These are phyloP conservation scores for Salvia splendens DNA, from an alignment of 257 asterid species.

Conservation along the genomic window DNA sequence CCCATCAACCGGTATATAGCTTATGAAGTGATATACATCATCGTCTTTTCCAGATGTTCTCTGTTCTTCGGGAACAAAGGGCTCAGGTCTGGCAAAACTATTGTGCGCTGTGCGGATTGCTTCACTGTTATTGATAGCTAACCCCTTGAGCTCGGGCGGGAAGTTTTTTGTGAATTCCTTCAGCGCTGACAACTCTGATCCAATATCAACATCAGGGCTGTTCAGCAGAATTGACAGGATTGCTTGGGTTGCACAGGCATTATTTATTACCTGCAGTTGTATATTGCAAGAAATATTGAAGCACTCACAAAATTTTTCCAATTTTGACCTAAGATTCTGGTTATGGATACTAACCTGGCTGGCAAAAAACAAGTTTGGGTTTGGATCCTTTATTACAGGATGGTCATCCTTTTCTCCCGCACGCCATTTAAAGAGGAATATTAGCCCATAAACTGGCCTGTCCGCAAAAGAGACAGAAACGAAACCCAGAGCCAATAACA, in stretches of 20 bases:
- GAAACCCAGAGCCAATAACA: neutral
- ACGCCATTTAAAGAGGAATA: conserved; percentile 99
- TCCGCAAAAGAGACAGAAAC: conserved; percentile 18
- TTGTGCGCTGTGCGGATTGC: conserved; percentile 95
- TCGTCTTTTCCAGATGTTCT: conserved; percentile 84
- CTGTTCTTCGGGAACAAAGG: conserved; percentile 91
- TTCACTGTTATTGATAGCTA: conserved; percentile 93
- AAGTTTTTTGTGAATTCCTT: conserved; percentile 88
- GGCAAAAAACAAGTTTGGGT: conserved; percentile 88
- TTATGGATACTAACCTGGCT: conserved; percentile 67
- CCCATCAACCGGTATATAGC: conserved; percentile 90
- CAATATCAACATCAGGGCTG: conserved; percentile 82
- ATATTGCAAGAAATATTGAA: conserved; percentile 7
- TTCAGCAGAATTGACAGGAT: conserved; percentile 86
- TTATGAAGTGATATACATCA: conserved; percentile 93
- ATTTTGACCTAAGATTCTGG: conserved; percentile 8
- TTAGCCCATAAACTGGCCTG: conserved; percentile 92
- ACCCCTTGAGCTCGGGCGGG: conserved; percentile 91
- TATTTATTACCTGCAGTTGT: conserved; percentile 74
- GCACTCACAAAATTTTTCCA: conserved; percentile 9
- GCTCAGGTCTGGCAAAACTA: conserved; percentile 96
- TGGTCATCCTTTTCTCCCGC: conserved; percentile 96
- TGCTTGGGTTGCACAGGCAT: conserved; percentile 99
- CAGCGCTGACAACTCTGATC: conserved; percentile 76
- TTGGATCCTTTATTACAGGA: conserved; percentile 82